A percentile compares a stretch with the other conserved stretches of the same genome.
These are phyloP conservation scores for Dipteronia dyeriana DNA, from an alignment of 345 rosid genomes.

Conservation along the genomic window DNA sequence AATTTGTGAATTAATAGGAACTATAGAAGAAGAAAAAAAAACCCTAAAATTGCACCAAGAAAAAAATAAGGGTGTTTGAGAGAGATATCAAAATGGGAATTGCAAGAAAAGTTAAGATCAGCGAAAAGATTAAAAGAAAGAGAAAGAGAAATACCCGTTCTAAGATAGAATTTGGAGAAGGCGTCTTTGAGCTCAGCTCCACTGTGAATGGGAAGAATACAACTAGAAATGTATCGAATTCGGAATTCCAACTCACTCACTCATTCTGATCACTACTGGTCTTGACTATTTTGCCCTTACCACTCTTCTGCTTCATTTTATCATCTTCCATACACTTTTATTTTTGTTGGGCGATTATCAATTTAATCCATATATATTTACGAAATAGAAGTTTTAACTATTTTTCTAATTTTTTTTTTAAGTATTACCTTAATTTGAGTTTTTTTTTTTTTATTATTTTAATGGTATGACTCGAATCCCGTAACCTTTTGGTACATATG, in stretches of 20 bases:
- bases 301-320: too few relatives aligned
- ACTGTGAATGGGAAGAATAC: background rate
- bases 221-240: background rate
- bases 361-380: too few relatives aligned
- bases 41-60: conserved; percentile 8
- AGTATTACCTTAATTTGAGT: too few relatives aligned
- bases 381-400: too few relatives aligned
- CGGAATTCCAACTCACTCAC: background rate
- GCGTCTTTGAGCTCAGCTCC: background rate
- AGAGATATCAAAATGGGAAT: background rate
- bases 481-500: too few relatives aligned
- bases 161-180: conserved; percentile 2
- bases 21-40: background rate
- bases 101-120: background rate
- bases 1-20: background rate
- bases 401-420: too few relatives aligned
- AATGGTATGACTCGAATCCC: too few relatives aligned
- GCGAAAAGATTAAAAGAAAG: background rate
- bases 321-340: too few relatives aligned
- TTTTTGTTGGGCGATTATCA: too few relatives aligned
- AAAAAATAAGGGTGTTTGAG: background rate
- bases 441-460: too few relatives aligned
- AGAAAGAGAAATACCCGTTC: background rate
- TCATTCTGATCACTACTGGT: background rate
- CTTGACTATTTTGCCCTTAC: background rate